These are phyloP conservation scores for Cercospora sp. DNA, from an alignment of 2,329 filamentous ascomycete species.

Conservation along the genomic window DNA sequence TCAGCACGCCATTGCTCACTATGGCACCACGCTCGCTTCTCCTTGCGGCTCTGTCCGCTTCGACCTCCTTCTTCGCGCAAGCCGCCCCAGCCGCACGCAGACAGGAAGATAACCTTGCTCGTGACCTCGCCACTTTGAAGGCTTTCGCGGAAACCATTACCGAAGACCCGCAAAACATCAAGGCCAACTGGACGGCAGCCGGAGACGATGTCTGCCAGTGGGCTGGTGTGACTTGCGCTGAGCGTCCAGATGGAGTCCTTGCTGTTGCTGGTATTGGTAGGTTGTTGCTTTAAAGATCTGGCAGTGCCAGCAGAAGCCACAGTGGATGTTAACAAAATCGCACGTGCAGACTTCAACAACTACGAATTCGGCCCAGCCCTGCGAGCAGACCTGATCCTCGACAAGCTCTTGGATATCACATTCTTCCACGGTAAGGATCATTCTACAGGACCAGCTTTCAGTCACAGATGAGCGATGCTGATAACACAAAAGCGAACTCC, in stretches of 20 bases:
- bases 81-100: conserved; percentile 1
- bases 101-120: conserved; percentile 7
- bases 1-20: neutral
- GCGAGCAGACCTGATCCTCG: conserved; percentile 10
- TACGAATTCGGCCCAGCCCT: conserved; percentile 10
- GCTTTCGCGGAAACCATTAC: conserved; percentile 20
- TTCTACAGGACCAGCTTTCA: neutral
- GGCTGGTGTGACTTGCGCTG: conserved; percentile 9
- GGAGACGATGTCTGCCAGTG: conserved; percentile 18
- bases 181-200: conserved; percentile 9
- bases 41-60: conserved; percentile 2
- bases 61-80: neutral
- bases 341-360: conserved; percentile 10
- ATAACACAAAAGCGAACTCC: conserved; percentile 7
- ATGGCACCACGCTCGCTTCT: neutral
- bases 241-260: conserved; percentile 5
- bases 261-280: conserved; percentile 16
- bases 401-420: conserved; percentile 16
- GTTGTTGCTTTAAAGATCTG: neutral
- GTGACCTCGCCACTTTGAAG: conserved; percentile 15
- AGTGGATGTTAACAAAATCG: neutral
- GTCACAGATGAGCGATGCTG: neutral
- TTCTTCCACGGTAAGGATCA: conserved; percentile 17
- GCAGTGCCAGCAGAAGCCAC: neutral
- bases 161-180: conserved; percentile 12